Evolutionary conservation across 2,329 filamentous ascomycete genomes (phyloP).

Genomic region (Aspergillus eucalypticola): DNA sequence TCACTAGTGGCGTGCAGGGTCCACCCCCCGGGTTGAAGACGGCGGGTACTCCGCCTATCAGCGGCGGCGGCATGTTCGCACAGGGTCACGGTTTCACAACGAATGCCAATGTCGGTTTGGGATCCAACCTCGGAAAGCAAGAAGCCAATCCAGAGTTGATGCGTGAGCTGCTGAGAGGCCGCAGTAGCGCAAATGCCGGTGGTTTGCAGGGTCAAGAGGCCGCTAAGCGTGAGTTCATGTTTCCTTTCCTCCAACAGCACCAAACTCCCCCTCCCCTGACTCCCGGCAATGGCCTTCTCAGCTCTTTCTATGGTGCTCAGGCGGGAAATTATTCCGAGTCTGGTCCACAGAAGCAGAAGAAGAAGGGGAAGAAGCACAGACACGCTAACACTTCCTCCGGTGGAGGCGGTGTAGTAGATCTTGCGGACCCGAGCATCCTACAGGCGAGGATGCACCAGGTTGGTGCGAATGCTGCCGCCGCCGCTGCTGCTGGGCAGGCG

Average conservation of each 20-base stretch:
- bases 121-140: conserved; percentile 63
- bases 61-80: conserved; percentile 78
- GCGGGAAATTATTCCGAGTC: conserved; percentile 86
- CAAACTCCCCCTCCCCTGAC: conserved; percentile 85
- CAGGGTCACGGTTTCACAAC: conserved; percentile 80
- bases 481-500: conserved; percentile 72
- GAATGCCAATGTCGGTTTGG: conserved; percentile 63
- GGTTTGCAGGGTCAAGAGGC: conserved; percentile 75
- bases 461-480: conserved; percentile 64
- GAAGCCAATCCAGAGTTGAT: conserved; percentile 74
- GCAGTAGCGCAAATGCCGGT: conserved; percentile 59
- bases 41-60: conserved; percentile 85
- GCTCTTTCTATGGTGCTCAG: conserved; percentile 86
- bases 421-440: conserved; percentile 99
- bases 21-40: conserved; percentile 95
- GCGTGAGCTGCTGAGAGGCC: conserved; percentile 76
- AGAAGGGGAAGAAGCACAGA: conserved; percentile 99
- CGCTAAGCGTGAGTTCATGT: conserved; percentile 98
- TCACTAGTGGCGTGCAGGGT: conserved; percentile 81
- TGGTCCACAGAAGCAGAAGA: conserved; percentile 92
- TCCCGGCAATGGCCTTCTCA: conserved; percentile 87
- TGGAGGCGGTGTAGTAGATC: conserved; percentile 99
- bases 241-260: conserved; percentile 88
- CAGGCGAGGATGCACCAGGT: conserved; percentile 94
- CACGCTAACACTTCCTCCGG: conserved; percentile 99